These are phyloP conservation scores for Colletotrichum trifolii DNA, from an alignment of 2,329 filamentous ascomycete species.

Conservation along the genomic window DNA sequence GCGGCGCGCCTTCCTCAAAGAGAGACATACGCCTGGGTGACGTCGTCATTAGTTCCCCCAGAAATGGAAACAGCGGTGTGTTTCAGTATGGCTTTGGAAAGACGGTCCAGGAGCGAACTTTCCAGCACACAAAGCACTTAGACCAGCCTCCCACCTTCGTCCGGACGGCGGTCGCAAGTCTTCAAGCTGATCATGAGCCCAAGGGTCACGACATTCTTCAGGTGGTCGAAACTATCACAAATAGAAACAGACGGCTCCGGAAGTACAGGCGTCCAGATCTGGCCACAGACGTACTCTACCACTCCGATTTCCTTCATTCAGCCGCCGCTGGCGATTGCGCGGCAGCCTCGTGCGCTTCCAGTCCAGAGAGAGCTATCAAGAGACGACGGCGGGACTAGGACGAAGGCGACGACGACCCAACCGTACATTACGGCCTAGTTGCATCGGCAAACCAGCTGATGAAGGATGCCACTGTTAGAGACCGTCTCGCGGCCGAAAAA, in stretches of 20 bases:
- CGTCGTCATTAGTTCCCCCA: constrained; percentile 21
- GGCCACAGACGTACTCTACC: not conserved
- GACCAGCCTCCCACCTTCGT: constrained; percentile 37
- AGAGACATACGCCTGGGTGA: constrained; percentile 32
- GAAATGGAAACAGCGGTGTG: constrained; percentile 7
- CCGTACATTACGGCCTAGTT: constrained; percentile 41
- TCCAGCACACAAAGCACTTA: constrained; percentile 33
- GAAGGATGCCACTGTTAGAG: constrained; percentile 45
- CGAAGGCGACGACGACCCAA: not conserved
- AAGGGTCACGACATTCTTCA: not conserved
- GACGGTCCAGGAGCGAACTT: constrained; percentile 15
- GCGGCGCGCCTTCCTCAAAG: constrained; percentile 3
- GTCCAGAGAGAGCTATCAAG: no score
- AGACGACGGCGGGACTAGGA: not conserved
- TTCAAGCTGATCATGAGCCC: not conserved
- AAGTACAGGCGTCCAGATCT: not conserved
- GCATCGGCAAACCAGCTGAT: constrained; percentile 51
- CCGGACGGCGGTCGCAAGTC: constrained; percentile 25
- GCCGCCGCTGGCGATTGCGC: not conserved
- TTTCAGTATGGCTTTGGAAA: constrained; percentile 36
- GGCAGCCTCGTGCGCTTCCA: not conserved
- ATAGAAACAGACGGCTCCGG: not conserved
- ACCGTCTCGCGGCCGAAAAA: constrained; percentile 40
- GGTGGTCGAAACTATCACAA: not conserved
- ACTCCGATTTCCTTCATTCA: not conserved